phyloP scores from a whole-genome alignment of 257 asterid species.

The Linderniella brevidens region DNA sequence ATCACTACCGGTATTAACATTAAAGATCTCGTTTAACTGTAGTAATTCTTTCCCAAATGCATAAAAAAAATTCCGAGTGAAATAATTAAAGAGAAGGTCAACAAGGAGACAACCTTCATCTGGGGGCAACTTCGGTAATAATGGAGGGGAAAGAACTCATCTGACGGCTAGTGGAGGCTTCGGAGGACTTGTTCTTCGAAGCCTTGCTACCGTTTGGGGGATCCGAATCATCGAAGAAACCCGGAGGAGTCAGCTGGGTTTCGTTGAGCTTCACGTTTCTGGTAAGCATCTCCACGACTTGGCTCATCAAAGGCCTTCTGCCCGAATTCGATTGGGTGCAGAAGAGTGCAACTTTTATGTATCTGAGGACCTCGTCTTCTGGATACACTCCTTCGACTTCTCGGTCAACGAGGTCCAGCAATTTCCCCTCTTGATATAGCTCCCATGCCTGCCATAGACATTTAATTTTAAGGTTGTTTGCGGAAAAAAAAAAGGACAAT shows the following conservation, averaged over 20 bases:
- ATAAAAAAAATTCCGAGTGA: neutral
- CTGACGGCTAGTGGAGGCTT: slow-evolving; percentile 34
- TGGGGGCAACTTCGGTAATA: slow-evolving; percentile 47
- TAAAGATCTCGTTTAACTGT: no score
- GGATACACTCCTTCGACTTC: no score
- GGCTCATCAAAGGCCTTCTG: slow-evolving; percentile 88
- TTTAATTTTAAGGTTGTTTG: no score
- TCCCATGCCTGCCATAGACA: slow-evolving; percentile 58
- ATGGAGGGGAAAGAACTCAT: slow-evolving; percentile 36
- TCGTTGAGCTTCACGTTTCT: slow-evolving; percentile 58
- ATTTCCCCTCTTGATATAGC: slow-evolving; percentile 39
- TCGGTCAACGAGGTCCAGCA: slow-evolving; percentile 66
- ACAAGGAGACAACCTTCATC: slow-evolving; percentile 27
- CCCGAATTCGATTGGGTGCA: slow-evolving; percentile 71
- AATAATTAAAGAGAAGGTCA: neutral
- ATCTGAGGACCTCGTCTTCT: slow-evolving; percentile 55
- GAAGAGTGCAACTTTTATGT: slow-evolving; percentile 73
- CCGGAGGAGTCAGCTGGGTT: slow-evolving; percentile 70
- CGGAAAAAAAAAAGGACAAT: no score
- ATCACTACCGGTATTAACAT: no score
- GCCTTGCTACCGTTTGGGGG: slow-evolving; percentile 11
- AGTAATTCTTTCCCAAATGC: no score
- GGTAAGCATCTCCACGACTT: slow-evolving; percentile 65
- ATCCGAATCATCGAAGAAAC: slow-evolving; percentile 37
- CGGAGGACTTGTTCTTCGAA: slow-evolving; percentile 34